Evolutionary conservation across 352 stramenopile genomes (phyloP), one percentile per base, ranked within the genome.

Genomic region (Discostella stelligera): DNA sequence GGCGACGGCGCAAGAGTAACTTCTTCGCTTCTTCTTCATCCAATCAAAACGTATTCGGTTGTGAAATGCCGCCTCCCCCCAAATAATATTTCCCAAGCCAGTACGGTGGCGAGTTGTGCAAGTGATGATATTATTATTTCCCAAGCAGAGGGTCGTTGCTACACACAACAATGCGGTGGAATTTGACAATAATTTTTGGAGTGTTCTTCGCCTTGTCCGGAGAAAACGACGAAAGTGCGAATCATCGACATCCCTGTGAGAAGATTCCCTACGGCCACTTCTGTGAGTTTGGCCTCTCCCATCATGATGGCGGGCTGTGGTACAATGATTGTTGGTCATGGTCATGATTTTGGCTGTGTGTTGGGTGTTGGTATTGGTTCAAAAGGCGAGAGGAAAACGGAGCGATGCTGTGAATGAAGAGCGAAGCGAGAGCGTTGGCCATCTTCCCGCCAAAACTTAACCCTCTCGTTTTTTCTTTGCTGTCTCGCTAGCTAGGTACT

Each of bases 61-160:
- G n/a, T 27, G 18, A 0, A 49, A 60, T 10, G 46, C 46, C 44
- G 21, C 46, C 44, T 49, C 62, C 11, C 50, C 39, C 18, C 14
- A 49, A 58, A 53, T 11, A 13, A 44, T 14, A 14, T 44, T 44
- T 32, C 27, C 27, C 37, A 3, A 44, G 11, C 37, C 7, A 44
- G 21, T 37, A 44, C 44, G 16, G 5, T 16, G 30, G 7, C 44
- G 25, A n/a, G 8, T 37, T 16, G 25, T 53, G 54, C 46, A 68
- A 54, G 66, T 63, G 30, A 32, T 32, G 27, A 32, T 32, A 32
- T 32, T 32, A 32, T 44, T 75, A 18, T 46, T 65, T 10, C 56
- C 54, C n/a, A 62, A 20, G 56, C n/a, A 48, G 25, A 65, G 6
- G 10, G 39, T 25, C 14, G 27, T 5, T 44, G 44, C 54, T 4